Percentiles rank a stretch among this genome's conserved stretches.
These are phyloP conservation scores for Leccinellum rugosiceps DNA, from an alignment of 768 basidiomycete genomes.

Conservation along the genomic window DNA sequence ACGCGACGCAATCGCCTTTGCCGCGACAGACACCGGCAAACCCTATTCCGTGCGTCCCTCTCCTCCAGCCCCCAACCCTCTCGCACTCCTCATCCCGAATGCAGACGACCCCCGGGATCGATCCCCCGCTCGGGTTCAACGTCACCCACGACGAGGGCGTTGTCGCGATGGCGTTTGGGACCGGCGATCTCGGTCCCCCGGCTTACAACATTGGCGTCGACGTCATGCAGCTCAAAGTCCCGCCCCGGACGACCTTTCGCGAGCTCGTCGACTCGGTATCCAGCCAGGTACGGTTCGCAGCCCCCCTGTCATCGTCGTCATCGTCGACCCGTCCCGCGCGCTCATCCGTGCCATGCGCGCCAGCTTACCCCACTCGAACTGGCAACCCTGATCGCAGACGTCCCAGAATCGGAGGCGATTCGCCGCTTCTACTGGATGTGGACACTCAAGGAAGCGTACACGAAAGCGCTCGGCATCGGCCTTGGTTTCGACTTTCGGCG, in stretches of 20 bases:
- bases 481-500: conserved; percentile 80
- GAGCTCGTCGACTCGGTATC: conserved; percentile 63
- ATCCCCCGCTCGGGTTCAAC: conserved; percentile 71
- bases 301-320: not conserved
- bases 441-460: conserved; percentile 92
- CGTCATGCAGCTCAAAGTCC: conserved; percentile 73
- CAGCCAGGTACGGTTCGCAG: conserved; percentile 50
- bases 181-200: conserved; percentile 50
- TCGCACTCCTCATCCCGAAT: conserved; percentile 1
- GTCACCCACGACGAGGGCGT: conserved; percentile 77
- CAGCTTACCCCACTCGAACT: conserved; percentile 43
- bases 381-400: conserved; percentile 31
- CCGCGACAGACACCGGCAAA: conserved; percentile 61
- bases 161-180: conserved; percentile 60
- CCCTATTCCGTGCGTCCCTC: conserved; percentile 63
- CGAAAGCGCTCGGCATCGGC: conserved; percentile 81
- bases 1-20: conserved; percentile 47
- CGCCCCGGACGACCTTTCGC: conserved; percentile 50
- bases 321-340: not conserved
- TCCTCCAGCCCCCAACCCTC: not conserved
- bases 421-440: conserved; percentile 76
- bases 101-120: conserved; percentile 43
- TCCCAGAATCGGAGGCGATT: conserved; percentile 50
- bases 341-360: conserved; percentile 6
- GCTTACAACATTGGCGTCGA: conserved; percentile 66